A percentile compares a stretch with the other conserved stretches of the same genome.
Evolutionary conservation across 306 rosid genomes (phyloP).

Genomic region (Biancaea sappan): DNA sequence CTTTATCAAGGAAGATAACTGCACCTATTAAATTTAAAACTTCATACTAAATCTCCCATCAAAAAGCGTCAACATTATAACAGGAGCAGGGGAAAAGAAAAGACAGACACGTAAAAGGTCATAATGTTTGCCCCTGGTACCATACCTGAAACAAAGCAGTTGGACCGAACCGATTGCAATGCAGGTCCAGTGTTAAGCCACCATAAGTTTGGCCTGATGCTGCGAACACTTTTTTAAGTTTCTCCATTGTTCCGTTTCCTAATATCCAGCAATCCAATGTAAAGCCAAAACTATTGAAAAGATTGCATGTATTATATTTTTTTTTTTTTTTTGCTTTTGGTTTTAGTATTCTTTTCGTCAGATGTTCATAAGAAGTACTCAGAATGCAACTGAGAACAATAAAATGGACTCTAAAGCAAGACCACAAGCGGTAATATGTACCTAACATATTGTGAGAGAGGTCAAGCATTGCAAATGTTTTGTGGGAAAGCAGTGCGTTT

Average conservation of each 20-base stretch:
- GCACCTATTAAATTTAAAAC: not conserved
- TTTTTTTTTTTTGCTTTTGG: not conserved
- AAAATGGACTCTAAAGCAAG: slow-evolving; percentile 13
- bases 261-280: slow-evolving; percentile 37
- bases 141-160: slow-evolving; percentile 78
- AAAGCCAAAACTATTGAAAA: slow-evolving; percentile 33
- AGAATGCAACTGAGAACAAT: slow-evolving; percentile 9
- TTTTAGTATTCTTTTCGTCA: slow-evolving; percentile 1
- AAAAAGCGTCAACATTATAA: not conserved
- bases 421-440: slow-evolving; percentile 33
- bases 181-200: slow-evolving; percentile 81
- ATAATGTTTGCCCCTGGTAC: slow-evolving; percentile 29
- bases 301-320: not conserved
- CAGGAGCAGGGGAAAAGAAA: not conserved
- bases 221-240: slow-evolving; percentile 74
- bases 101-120: slow-evolving; percentile 21
- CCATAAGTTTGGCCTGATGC: slow-evolving; percentile 75
- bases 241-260: slow-evolving; percentile 93
- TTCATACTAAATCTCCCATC: not conserved
- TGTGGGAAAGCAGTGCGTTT: slow-evolving; percentile 70
- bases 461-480: slow-evolving; percentile 79
- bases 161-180: slow-evolving; percentile 85
- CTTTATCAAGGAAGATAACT: not conserved
- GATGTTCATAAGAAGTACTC: not conserved
- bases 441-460: slow-evolving; percentile 93